phyloP scores from a whole-genome alignment of 2,329 filamentous ascomycete genomes.

The Penicillium sp. region DNA sequence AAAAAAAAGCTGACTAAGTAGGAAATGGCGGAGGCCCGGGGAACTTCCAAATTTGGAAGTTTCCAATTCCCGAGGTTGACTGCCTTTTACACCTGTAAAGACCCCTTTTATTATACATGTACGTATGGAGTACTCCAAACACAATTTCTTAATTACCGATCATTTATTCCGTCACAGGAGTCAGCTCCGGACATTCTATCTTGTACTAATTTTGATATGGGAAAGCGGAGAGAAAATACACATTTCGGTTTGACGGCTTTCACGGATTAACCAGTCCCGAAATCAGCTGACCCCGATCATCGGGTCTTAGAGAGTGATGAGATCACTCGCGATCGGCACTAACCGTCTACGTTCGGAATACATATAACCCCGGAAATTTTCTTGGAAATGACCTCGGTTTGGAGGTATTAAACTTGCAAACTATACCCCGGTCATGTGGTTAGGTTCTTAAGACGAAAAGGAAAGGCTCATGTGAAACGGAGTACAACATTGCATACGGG shows the following conservation, averaged over 20 bases:
- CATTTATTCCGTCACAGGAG: not conserved
- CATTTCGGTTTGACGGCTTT: not conserved
- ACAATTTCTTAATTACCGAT: not conserved
- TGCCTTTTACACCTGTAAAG: not conserved
- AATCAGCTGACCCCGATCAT: conserved; percentile 10
- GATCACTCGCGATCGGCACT: not conserved
- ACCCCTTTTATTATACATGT: not conserved
- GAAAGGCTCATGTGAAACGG: not conserved
- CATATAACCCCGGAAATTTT: too few species aligned
- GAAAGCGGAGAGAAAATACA: not conserved
- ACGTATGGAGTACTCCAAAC: not conserved
- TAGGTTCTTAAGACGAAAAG: not conserved
- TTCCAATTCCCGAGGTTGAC: not conserved
- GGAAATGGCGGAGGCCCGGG: conserved; percentile 1
- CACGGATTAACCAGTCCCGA: conserved; percentile 15
- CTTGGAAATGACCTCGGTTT: not conserved
- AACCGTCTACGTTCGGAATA: not conserved
- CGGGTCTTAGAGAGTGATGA: conserved; percentile 6
- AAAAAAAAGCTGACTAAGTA: conserved; percentile 4
- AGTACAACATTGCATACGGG: not conserved
- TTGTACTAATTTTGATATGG: not conserved
- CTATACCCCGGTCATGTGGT: not conserved
- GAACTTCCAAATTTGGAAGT: not conserved
- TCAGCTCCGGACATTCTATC: not conserved
- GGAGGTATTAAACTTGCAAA: not conserved